Percentiles rank a stretch among this genome's conserved stretches.
These are phyloP conservation scores for Thuidium tamariscinum DNA, from an alignment of 225 moss, liverwort and hornwort genomes.

Conservation along the genomic window DNA sequence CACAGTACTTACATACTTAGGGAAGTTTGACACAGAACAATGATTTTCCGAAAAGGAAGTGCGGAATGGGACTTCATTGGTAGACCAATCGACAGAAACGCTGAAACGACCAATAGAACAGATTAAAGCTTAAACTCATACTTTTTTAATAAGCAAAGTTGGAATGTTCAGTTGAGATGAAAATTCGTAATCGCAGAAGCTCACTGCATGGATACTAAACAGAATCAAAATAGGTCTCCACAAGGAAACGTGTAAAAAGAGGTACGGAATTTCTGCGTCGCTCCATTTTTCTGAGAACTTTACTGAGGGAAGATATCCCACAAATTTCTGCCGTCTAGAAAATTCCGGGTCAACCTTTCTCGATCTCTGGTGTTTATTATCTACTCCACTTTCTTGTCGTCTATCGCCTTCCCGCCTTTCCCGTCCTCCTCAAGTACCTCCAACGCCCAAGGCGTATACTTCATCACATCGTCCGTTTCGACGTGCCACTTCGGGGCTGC, in stretches of 20 bases:
- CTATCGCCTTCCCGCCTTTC: neutral
- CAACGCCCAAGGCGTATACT: too few relatives aligned
- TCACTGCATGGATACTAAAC: too few relatives aligned
- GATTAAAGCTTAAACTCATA: neutral
- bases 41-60: neutral
- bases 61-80: neutral
- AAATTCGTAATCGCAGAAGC: neutral
- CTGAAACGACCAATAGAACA: too few relatives aligned
- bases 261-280: neutral
- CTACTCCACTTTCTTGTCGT: neutral
- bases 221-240: neutral
- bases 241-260: neutral
- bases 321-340: neutral
- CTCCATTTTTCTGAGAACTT: neutral
- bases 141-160: neutral
- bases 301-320: neutral
- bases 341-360: too few relatives aligned
- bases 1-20: neutral
- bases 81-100: too few relatives aligned
- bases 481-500: neutral
- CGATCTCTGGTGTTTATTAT: neutral
- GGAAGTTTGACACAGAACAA: too few relatives aligned
- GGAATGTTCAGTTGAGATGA: neutral
- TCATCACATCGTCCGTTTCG: neutral
- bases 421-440: neutral